A percentile compares a stretch with the other conserved stretches of the same genome.
These are phyloP conservation scores for Linderina pennispora DNA, from an alignment of 192 early-diverging fungal genomes.

Conservation along the genomic window DNA sequence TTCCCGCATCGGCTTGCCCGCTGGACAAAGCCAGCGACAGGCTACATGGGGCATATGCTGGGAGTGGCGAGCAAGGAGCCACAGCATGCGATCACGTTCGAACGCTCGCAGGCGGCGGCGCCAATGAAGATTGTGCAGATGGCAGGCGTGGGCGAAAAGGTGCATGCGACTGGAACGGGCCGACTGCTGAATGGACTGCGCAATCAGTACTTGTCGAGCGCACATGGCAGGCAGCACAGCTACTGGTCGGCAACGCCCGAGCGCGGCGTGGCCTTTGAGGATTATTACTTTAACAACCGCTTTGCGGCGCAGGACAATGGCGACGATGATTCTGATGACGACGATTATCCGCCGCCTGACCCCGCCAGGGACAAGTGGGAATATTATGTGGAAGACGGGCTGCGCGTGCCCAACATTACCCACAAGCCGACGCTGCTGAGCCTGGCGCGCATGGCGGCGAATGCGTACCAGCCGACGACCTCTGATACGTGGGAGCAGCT, in stretches of 20 bases:
- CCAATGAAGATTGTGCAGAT: neutral
- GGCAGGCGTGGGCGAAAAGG: neutral
- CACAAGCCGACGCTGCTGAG: slow-evolving; percentile 66
- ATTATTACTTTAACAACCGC: neutral
- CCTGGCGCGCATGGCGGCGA: slow-evolving; percentile 76
- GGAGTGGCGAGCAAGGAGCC: too few species aligned
- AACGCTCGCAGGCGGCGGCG: neutral
- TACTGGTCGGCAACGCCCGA: slow-evolving; percentile 24
- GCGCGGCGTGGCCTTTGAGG: neutral
- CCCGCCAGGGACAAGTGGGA: slow-evolving; percentile 19
- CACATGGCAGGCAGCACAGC: slow-evolving; percentile 31
- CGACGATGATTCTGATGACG: slow-evolving; percentile 2
- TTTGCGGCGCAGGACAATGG: neutral
- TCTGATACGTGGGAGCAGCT: slow-evolving; percentile 64
- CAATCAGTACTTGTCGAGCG: slow-evolving; percentile 21
- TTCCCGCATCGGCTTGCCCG: slow-evolving; percentile 35
- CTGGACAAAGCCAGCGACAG: slow-evolving; percentile 4
- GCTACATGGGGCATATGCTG: neutral
- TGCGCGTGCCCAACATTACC: slow-evolving; percentile 62
- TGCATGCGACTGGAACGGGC: slow-evolving; percentile 20
- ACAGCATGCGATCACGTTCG: neutral
- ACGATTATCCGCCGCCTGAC: neutral
- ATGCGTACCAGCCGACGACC: slow-evolving; percentile 69
- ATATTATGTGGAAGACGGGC: slow-evolving; percentile 45
- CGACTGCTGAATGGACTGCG: slow-evolving; percentile 25